Conservation (phyloP, 495 filamentous ascomycete genomes). For the Trichoderma erinaceum region DNA sequence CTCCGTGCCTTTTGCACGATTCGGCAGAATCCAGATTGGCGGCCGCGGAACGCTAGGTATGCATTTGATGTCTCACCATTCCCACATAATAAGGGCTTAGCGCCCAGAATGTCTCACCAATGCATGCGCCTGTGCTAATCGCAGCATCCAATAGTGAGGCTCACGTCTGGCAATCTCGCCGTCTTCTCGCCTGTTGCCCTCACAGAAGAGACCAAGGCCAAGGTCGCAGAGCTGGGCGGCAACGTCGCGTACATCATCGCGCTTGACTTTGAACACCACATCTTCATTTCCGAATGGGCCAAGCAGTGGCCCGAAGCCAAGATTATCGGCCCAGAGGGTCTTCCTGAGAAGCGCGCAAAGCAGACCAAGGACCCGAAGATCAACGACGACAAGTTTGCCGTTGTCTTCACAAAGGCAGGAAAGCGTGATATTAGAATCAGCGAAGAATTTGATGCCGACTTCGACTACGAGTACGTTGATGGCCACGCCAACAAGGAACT, state of each 20-base stretch:
- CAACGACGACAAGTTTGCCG: conserved; percentile 60
- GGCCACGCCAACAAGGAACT: conserved; percentile 80
- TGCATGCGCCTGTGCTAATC: neutral
- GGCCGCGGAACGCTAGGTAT: conserved; percentile 80
- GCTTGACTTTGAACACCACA: conserved; percentile 86
- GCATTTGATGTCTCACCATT: conserved; percentile 17
- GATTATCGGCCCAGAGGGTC: conserved; percentile 77
- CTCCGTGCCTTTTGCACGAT: conserved; percentile 78
- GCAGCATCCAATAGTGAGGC: conserved; percentile 50
- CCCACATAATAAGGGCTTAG: neutral
- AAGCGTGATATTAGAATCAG: conserved; percentile 41
- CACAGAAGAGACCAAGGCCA: conserved; percentile 67
- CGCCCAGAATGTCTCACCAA: neutral
- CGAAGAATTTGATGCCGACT: conserved; percentile 77
- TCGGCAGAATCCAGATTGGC: conserved; percentile 74
- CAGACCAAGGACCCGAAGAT: conserved; percentile 47
- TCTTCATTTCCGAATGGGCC: conserved; percentile 80
- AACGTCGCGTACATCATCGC: conserved; percentile 79
- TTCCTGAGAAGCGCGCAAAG: conserved; percentile 74
- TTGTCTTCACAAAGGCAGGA: conserved; percentile 58
- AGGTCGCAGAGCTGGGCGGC: conserved; percentile 59
- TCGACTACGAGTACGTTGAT: conserved; percentile 78
- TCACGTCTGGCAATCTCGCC: conserved; percentile 68
- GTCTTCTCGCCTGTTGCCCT: conserved; percentile 88
- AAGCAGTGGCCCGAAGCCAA: conserved; percentile 68